Percentiles rank a stretch among this genome's conserved stretches.
phyloP scores from a whole-genome alignment of 345 rosid species.

The Boechera retrofracta region DNA sequence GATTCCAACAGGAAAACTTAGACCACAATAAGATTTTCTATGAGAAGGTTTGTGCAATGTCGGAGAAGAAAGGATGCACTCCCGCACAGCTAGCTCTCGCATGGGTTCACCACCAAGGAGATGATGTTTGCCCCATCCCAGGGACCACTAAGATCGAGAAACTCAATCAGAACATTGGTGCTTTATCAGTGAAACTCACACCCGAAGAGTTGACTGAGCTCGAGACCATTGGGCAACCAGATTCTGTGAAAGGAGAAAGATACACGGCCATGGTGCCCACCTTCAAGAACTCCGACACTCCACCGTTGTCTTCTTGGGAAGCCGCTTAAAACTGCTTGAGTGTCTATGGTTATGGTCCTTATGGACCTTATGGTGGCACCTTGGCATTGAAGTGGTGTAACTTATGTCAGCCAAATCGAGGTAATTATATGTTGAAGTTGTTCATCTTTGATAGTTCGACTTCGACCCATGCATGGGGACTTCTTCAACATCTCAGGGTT shows the following conservation, averaged over 20 bases:
- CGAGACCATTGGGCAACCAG: constrained; percentile 51
- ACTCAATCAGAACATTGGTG: constrained; percentile 64
- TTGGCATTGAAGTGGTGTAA: too few relatives aligned
- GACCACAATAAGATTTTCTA: constrained; percentile 56
- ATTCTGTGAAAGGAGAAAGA: constrained; percentile 55
- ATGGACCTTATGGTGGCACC: too few relatives aligned
- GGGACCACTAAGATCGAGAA: constrained; percentile 68
- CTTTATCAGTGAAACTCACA: constrained; percentile 61
- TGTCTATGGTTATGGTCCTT: too few relatives aligned
- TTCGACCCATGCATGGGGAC: too few relatives aligned
- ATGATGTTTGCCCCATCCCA: constrained; percentile 69
- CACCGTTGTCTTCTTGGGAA: constrained; percentile 67
- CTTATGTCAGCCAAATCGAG: too few relatives aligned
- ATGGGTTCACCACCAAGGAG: constrained; percentile 77
- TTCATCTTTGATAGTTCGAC: too few relatives aligned
- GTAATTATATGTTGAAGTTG: too few relatives aligned
- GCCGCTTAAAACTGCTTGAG: background rate
- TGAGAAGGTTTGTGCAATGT: constrained; percentile 56
- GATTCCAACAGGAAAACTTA: constrained; percentile 68
- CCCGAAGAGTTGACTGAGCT: constrained; percentile 65
- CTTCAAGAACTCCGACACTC: constrained; percentile 53
- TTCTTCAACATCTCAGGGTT: too few relatives aligned
- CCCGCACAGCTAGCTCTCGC: constrained; percentile 75
- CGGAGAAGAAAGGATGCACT: constrained; percentile 59
- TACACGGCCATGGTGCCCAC: constrained; percentile 29